Conservation (phyloP, 225 moss, liverwort and hornwort genomes). For the Physcomitrium patens region DNA sequence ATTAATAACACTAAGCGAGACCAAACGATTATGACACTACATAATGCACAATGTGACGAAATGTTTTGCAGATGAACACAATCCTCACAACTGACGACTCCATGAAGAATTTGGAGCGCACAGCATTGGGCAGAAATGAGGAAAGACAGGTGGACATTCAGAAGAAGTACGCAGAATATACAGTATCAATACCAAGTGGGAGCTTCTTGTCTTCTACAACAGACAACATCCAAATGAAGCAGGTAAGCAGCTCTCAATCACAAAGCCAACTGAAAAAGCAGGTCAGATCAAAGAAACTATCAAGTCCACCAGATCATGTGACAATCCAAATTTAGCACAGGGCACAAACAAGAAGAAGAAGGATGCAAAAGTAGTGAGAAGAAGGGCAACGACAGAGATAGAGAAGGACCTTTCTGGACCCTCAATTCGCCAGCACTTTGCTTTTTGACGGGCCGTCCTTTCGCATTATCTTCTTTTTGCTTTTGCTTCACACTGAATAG, state of each 20-base stretch:
- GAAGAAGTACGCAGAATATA: neutral
- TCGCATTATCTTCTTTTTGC: constrained; percentile 96
- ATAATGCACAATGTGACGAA: too few species aligned
- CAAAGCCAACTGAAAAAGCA: constrained; percentile 7
- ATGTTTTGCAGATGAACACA: too few species aligned
- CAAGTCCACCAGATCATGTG: neutral
- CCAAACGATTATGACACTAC: neutral
- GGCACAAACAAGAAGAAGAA: neutral
- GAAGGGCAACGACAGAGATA: too few species aligned
- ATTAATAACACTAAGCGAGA: neutral
- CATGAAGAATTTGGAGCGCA: neutral
- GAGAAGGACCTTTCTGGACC: constrained; percentile 83
- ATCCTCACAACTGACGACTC: neutral
- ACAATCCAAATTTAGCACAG: neutral
- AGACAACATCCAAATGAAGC: too few species aligned
- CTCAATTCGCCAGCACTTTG: constrained; percentile 97
- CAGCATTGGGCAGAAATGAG: neutral
- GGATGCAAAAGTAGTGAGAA: neutral
- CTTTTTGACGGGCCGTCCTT: constrained; percentile 97
- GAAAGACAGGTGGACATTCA: neutral
- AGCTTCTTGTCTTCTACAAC: too few species aligned
- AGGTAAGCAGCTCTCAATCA: constrained; percentile 18
- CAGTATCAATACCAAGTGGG: neutral
- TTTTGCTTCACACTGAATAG: constrained; percentile 99
- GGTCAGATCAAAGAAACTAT: too few species aligned